A percentile compares a stretch with the other conserved stretches of the same genome.
These are phyloP conservation scores for Fusarium tricinctum DNA, from an alignment of 2,329 filamentous ascomycete species.

Conservation along the genomic window DNA sequence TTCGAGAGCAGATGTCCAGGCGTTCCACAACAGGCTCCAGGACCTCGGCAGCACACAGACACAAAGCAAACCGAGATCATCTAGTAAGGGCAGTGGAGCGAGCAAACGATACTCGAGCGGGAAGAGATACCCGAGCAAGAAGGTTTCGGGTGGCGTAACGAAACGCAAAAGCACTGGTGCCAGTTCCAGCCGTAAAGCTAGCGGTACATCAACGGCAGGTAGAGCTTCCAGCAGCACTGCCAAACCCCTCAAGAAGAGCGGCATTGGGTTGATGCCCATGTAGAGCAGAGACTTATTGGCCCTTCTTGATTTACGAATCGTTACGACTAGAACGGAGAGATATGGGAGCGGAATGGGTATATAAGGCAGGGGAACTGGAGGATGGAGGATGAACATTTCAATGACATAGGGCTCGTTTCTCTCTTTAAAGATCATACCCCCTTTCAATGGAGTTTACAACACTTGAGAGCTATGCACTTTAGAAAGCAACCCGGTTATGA, in stretches of 20 bases:
- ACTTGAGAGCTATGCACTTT: conserved; percentile 18
- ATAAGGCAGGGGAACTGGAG: conserved; percentile 18
- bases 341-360: conserved; percentile 6
- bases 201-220: conserved; percentile 49
- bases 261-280: conserved; percentile 53
- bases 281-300: conserved; percentile 38
- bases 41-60: conserved; percentile 48
- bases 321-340: conserved; percentile 8
- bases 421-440: conserved; percentile 29
- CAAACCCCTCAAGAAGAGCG: conserved; percentile 53
- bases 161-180: conserved; percentile 52
- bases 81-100: conserved; percentile 47
- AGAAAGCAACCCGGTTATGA: conserved; percentile 24
- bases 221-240: conserved; percentile 40
- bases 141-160: conserved; percentile 48
- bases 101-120: conserved; percentile 49
- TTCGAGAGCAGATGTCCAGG: conserved; percentile 52
- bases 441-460: conserved; percentile 25
- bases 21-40: conserved; percentile 54
- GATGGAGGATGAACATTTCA: conserved; percentile 36
- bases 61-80: conserved; percentile 48
- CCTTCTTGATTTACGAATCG: conserved; percentile 16
- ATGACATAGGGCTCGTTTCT: conserved; percentile 31
- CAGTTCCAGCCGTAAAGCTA: conserved; percentile 50
- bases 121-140: conserved; percentile 52